Base-by-base conservation (phyloP, 352 stramenopile genomes). In the Globisporangium viniferum region DNA sequence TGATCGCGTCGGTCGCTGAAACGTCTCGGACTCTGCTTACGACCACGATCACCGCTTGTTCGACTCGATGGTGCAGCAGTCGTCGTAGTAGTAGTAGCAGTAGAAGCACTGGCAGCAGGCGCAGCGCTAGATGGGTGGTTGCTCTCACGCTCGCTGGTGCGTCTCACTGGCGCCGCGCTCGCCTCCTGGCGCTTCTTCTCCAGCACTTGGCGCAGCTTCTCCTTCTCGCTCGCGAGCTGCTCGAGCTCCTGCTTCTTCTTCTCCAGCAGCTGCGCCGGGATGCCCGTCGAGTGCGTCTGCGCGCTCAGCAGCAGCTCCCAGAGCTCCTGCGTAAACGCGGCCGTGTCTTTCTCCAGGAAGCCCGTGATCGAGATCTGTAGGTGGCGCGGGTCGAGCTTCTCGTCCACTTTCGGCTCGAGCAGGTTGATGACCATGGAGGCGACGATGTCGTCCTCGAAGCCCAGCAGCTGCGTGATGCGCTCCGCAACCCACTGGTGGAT, bases 381-480 rank as follows among this genome's bases (percentile, higher is more conserved):
- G 66, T 95, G 76, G 24, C 90, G 88, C 29, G 93, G 91, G 64
- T 98, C 88, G 48, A 94, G 70, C 9, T 62, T 69, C 71, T 91
- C 86, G 70, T 88, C 78, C 59, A 89, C 85, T 55, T 87, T 84
- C 2, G 86, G 79, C 71, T 95, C 86, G n/a, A 96, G 75, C 36
- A 96, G 69, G 71, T 96, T 96, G 59, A 91, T 86, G 39, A 88
- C 79, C 70, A 94, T 83, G 33, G 88, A 82, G 44, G 95, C 80
- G 15, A 98, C 87, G 62, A 98, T 97, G 65, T 98, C 92, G 73
- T 98, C 92, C 64, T 98, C 91, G 56, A 97, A 97, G 62, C 90
- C 89, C 62, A 97, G 67, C 31, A 97, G 70, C 66, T 93, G 68
- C 55, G 91, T 97, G 49, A 98, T 81, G 35, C 87, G 81, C 73